A percentile compares a stretch with the other conserved stretches of the same genome.
Evolutionary conservation across 352 stramenopile genomes (phyloP).

Genomic region (Pythium rhizo-oryzae): DNA sequence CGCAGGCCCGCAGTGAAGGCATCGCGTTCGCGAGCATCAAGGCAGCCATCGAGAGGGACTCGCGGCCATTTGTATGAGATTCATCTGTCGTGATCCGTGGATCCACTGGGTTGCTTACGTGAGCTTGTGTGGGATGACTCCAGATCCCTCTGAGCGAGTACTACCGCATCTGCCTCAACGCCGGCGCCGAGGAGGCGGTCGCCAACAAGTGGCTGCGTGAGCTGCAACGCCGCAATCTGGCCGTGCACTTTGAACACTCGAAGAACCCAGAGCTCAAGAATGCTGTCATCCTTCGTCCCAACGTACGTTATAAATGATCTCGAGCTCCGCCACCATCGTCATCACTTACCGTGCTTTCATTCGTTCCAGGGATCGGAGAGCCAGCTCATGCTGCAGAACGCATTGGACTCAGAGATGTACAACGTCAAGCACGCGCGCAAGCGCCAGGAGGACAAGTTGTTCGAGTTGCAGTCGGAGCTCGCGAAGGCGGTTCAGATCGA

Average conservation of each 20-base stretch:
- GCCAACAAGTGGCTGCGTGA: constrained; percentile 80
- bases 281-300: constrained; percentile 68
- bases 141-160: constrained; percentile 73
- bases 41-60: constrained; percentile 59
- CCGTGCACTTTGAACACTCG: constrained; percentile 75
- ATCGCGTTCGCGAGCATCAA: constrained; percentile 71
- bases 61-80: constrained; percentile 47
- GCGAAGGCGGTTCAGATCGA: constrained; percentile 54
- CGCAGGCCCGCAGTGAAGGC: constrained; percentile 40
- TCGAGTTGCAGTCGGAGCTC: constrained; percentile 45
- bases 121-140: constrained; percentile 7
- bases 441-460: constrained; percentile 53
- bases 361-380: constrained; percentile 63
- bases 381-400: constrained; percentile 62
- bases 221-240: constrained; percentile 73
- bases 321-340: neutral
- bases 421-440: constrained; percentile 70
- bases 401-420: constrained; percentile 78
- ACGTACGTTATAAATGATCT: constrained; percentile 36
- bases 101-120: neutral
- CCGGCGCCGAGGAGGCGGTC: constrained; percentile 63
- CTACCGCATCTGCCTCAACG: constrained; percentile 74
- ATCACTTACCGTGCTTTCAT: neutral
- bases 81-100: neutral
- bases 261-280: constrained; percentile 68